A percentile compares a stretch with the other conserved stretches of the same genome.
Evolutionary conservation across 2,329 filamentous ascomycete species (phyloP).

Genomic region (Cadophora luteo-olivacea): DNA sequence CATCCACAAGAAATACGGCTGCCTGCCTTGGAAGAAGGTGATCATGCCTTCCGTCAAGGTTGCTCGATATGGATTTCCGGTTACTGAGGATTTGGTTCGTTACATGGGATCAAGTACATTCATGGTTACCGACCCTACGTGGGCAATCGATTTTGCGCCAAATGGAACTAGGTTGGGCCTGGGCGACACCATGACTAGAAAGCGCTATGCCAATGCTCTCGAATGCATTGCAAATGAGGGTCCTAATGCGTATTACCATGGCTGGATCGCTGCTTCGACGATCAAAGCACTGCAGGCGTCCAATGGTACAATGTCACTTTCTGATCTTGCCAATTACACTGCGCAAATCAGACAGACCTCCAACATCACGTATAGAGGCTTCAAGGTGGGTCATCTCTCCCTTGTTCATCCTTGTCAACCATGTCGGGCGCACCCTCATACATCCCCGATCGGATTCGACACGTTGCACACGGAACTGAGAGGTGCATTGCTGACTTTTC

Average conservation of each 20-base stretch:
- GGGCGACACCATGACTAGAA: slow-evolving; percentile 80
- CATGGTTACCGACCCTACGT: slow-evolving; percentile 65
- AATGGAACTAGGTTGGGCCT: slow-evolving; percentile 74
- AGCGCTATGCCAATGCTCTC: slow-evolving; percentile 80
- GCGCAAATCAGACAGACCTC: slow-evolving; percentile 69
- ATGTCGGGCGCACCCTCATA: too few relatives aligned
- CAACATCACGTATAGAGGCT: slow-evolving; percentile 71
- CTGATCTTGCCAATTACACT: slow-evolving; percentile 78
- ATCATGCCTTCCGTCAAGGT: slow-evolving; percentile 64
- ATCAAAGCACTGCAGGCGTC: slow-evolving; percentile 69
- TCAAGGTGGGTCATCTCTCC: slow-evolving; percentile 50
- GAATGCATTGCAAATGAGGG: slow-evolving; percentile 78
- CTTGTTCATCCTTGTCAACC: background rate
- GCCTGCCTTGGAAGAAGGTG: slow-evolving; percentile 59
- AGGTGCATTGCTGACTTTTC: too few relatives aligned
- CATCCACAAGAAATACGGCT: slow-evolving; percentile 55
- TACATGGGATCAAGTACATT: slow-evolving; percentile 56
- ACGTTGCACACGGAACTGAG: too few relatives aligned
- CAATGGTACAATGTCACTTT: slow-evolving; percentile 86
- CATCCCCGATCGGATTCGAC: too few relatives aligned
- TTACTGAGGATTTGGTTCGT: slow-evolving; percentile 66
- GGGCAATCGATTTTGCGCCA: slow-evolving; percentile 89
- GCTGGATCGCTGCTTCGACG: slow-evolving; percentile 75
- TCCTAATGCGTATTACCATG: slow-evolving; percentile 75
- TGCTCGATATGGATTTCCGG: slow-evolving; percentile 65